Evolutionary conservation across 768 basidiomycete species (phyloP).

Genomic region (Grammothele lineata): DNA sequence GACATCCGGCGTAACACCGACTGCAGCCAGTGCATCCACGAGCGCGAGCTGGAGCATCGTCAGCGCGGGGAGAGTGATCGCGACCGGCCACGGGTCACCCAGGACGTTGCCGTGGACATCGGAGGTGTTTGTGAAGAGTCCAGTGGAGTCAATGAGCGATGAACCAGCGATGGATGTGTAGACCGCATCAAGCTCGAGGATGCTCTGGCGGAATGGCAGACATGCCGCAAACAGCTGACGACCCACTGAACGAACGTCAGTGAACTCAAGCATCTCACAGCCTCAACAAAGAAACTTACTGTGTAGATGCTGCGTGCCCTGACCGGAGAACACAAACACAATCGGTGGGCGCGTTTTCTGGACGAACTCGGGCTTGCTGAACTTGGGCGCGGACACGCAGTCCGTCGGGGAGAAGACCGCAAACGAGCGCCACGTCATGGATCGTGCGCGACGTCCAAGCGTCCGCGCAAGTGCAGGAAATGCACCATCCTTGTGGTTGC

Average conservation of each 20-base stretch:
- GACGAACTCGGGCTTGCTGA: slow-evolving; percentile 27
- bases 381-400: slow-evolving; percentile 1
- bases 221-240: slow-evolving; percentile 32
- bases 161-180: slow-evolving; percentile 28
- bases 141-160: slow-evolving; percentile 33
- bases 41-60: slow-evolving; percentile 44
- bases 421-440: slow-evolving; percentile 20
- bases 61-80: slow-evolving; percentile 37
- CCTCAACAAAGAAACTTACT: slow-evolving; percentile 31
- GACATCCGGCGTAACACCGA: slow-evolving; percentile 35
- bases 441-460: slow-evolving; percentile 16
- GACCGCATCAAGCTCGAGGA: slow-evolving; percentile 34
- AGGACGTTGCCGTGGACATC: slow-evolving; percentile 2
- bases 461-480: background rate
- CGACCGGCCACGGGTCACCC: slow-evolving; percentile 28
- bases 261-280: too few relatives aligned
- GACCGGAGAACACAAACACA: slow-evolving; percentile 37
- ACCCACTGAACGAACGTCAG: slow-evolving; percentile 35
- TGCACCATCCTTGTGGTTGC: too few relatives aligned
- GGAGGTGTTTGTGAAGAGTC: slow-evolving; percentile 30
- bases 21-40: slow-evolving; percentile 33
- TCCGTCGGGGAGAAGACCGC: background rate
- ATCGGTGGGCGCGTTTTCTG: slow-evolving; percentile 27
- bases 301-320: slow-evolving; percentile 36
- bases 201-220: slow-evolving; percentile 33